Percentiles rank a stretch among this genome's conserved stretches.
Conservation (phyloP, 2,329 filamentous ascomycete species). For the Pestalotiopsis sp. region DNA sequence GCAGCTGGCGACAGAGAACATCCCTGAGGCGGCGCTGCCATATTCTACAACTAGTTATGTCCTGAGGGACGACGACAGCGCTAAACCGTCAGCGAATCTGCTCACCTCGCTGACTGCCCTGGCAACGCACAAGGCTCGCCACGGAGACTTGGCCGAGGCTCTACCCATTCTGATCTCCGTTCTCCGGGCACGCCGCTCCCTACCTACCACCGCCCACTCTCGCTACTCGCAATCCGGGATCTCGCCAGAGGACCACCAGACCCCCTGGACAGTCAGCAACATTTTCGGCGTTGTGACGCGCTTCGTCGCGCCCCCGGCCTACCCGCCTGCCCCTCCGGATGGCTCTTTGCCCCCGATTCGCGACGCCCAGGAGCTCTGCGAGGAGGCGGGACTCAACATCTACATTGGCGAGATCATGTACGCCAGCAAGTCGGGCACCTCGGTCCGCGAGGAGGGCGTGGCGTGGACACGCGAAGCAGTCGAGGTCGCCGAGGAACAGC, state of each 20-base stretch:
- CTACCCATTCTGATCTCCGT: conserved; percentile 86
- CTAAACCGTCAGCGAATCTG: conserved; percentile 70
- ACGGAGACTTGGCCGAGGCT: conserved; percentile 67
- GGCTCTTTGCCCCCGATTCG: conserved; percentile 71
- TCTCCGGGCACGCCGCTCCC: conserved; percentile 74
- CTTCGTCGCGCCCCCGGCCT: conserved; percentile 55
- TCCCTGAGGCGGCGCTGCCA: conserved; percentile 36
- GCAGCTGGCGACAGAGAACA: conserved; percentile 66
- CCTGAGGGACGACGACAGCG: conserved; percentile 58
- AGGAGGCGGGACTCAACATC: conserved; percentile 83
- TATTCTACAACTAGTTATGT: conserved; percentile 67
- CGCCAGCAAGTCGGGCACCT: conserved; percentile 49
- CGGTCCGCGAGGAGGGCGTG: conserved; percentile 68
- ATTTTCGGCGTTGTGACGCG: conserved; percentile 30
- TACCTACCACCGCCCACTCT: conserved; percentile 28
- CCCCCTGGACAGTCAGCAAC: conserved; percentile 23
- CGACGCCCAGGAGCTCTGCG: conserved; percentile 68
- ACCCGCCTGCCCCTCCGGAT: conserved; percentile 71
- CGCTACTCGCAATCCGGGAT: conserved; percentile 1
- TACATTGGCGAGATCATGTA: conserved; percentile 96
- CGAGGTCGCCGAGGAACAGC: conserved; percentile 73
- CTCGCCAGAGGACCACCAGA: conserved; percentile 11
- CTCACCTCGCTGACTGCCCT: conserved; percentile 75
- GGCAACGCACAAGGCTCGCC: conserved; percentile 75
- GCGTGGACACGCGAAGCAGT: conserved; percentile 91